Evolutionary conservation across 1,139 yeast genomes (phyloP).

Genomic region (Lodderomyces parapsilosis): DNA sequence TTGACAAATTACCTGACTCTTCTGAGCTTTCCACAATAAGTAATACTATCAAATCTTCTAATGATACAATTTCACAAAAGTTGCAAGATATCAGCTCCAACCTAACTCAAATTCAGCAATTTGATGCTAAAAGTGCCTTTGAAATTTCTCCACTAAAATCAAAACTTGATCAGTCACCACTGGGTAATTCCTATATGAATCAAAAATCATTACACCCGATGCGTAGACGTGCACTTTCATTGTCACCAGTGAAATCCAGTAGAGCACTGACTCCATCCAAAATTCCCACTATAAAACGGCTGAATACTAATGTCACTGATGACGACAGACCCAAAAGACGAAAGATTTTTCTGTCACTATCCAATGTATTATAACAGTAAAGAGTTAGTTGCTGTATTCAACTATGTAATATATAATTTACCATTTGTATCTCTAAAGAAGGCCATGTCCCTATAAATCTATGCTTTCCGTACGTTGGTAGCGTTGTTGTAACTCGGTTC

Average conservation of each 20-base stretch:
- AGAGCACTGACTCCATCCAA: constrained; percentile 8
- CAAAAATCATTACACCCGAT: background rate
- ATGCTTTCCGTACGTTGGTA: background rate
- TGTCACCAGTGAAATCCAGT: constrained; percentile 5
- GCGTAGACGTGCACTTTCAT: constrained; percentile 4
- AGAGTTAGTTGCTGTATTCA: background rate
- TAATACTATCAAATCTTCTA: constrained; percentile 3
- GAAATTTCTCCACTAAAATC: constrained; percentile 12
- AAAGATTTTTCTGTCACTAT: constrained; percentile 9
- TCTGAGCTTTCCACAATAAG: constrained; percentile 11
- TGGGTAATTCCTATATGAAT: background rate
- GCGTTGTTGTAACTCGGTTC: background rate
- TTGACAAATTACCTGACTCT: constrained; percentile 9
- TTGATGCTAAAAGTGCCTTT: constrained; percentile 14
- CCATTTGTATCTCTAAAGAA: too few relatives aligned
- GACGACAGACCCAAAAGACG: constrained; percentile 7
- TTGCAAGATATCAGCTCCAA: constrained; percentile 11
- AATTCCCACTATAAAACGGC: constrained; percentile 12
- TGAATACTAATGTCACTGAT: constrained; percentile 5
- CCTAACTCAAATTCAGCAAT: constrained; percentile 12
- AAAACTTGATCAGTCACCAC: background rate
- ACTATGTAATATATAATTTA: constrained; percentile 1
- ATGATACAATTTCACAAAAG: constrained; percentile 5
- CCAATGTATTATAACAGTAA: constrained; percentile 3
- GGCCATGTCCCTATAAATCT: too few relatives aligned